Percentiles rank a stretch among this genome's conserved stretches.
Evolutionary conservation across 1,139 yeast genomes (phyloP).

Genomic region (Yamadazyma dushanensis): DNA sequence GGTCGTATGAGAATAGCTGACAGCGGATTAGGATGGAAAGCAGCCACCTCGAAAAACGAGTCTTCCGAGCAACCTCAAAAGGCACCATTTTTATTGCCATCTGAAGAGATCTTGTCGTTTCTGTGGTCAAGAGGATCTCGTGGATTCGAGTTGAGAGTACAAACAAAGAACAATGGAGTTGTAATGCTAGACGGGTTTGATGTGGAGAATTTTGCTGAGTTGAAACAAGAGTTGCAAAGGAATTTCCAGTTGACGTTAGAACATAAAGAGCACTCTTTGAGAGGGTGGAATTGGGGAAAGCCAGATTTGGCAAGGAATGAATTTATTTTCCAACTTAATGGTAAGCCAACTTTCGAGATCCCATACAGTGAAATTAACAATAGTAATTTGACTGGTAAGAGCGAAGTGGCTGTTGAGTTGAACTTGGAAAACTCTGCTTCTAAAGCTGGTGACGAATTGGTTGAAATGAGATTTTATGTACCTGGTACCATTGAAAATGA

Average conservation of each 20-base stretch:
- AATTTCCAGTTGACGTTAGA: constrained; percentile 74
- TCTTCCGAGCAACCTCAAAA: constrained; percentile 39
- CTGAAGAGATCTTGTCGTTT: constrained; percentile 76
- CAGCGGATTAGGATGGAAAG: constrained; percentile 97
- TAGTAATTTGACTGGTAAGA: constrained; percentile 89
- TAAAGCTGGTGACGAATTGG: constrained; percentile 90
- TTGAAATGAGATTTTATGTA: constrained; percentile 88
- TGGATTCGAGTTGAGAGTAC: constrained; percentile 86
- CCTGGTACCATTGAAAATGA: constrained; percentile 72
- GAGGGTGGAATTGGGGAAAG: constrained; percentile 99
- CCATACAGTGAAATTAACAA: constrained; percentile 81
- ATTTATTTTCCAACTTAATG: constrained; percentile 79
- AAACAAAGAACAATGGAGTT: constrained; percentile 85
- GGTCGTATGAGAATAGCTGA: constrained; percentile 96
- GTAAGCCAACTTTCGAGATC: constrained; percentile 87
- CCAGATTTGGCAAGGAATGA: constrained; percentile 92
- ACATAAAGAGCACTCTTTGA: constrained; percentile 81
- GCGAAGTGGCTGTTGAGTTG: constrained; percentile 90
- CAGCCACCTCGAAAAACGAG: constrained; percentile 33
- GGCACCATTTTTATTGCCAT: constrained; percentile 76
- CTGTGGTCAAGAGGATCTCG: constrained; percentile 94
- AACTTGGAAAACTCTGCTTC: constrained; percentile 55
- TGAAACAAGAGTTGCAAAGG: constrained; percentile 82
- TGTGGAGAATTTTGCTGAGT: constrained; percentile 70
- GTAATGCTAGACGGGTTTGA: constrained; percentile 91